These are phyloP conservation scores for Biscogniauxia marginata DNA, from an alignment of 2,329 filamentous ascomycete species.

Conservation along the genomic window DNA sequence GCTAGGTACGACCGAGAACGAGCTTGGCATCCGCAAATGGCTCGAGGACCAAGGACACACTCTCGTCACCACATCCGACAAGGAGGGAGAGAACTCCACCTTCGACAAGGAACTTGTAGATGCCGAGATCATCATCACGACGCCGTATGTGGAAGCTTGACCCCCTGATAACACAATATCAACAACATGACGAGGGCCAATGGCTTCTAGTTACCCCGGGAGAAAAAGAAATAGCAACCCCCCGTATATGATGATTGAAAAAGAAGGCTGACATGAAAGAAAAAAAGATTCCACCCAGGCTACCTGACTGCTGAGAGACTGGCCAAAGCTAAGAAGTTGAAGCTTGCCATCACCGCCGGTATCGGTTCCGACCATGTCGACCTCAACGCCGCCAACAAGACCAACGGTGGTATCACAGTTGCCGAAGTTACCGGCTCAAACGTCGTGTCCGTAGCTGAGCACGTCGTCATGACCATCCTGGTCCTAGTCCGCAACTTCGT, in stretches of 20 bases:
- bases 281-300: constrained; percentile 92
- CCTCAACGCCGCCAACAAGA: constrained; percentile 94
- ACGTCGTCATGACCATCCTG: constrained; percentile 99
- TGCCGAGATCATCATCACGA: constrained; percentile 98
- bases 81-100: constrained; percentile 88
- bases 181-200: neutral
- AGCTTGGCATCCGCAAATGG: constrained; percentile 96
- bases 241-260: neutral
- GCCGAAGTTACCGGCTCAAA: constrained; percentile 98
- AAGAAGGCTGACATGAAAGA: constrained; percentile 15
- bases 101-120: constrained; percentile 97
- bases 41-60: constrained; percentile 96
- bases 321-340: constrained; percentile 97
- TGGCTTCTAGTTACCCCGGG: neutral
- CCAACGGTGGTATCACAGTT: constrained; percentile 95
- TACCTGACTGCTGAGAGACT: constrained; percentile 97
- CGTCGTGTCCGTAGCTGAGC: constrained; percentile 97
- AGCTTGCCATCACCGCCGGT: constrained; percentile 94
- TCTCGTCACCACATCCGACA: constrained; percentile 94
- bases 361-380: constrained; percentile 99
- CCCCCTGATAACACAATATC: neutral
- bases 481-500: constrained; percentile 96
- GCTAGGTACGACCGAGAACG: constrained; percentile 95
- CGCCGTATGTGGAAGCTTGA: constrained; percentile 62
- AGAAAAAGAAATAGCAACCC: neutral